phyloP scores from a whole-genome alignment of 1,139 yeast species.

The Sugiyamaella pinicola region DNA sequence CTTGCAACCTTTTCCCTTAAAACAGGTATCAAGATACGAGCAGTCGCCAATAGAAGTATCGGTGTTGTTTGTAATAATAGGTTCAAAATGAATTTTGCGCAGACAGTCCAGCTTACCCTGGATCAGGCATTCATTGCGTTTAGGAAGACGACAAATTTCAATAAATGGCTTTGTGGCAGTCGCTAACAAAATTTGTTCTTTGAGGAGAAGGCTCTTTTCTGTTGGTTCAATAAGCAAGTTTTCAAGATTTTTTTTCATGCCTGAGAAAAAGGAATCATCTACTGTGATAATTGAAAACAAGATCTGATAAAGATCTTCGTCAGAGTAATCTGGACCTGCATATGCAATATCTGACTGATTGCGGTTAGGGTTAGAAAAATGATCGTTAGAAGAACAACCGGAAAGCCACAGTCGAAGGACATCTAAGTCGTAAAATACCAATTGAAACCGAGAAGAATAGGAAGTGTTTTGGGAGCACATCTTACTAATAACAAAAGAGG shows the following conservation, averaged over 20 bases:
- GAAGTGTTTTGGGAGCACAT: slow-evolving; percentile 13
- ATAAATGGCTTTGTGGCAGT: slow-evolving; percentile 26
- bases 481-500: slow-evolving; percentile 12
- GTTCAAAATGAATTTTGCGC: slow-evolving; percentile 42
- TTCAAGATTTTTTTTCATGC: slow-evolving; percentile 23
- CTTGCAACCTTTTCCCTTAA: slow-evolving; percentile 76
- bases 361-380: slow-evolving; percentile 16
- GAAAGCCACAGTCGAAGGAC: slow-evolving; percentile 9
- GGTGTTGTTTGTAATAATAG: slow-evolving; percentile 47
- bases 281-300: slow-evolving; percentile 19
- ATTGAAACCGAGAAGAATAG: slow-evolving; percentile 15
- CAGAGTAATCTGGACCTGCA: slow-evolving; percentile 4
- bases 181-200: slow-evolving; percentile 22
- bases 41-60: slow-evolving; percentile 84
- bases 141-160: slow-evolving; percentile 29
- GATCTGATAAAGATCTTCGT: slow-evolving; percentile 1
- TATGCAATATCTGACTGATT: slow-evolving; percentile 7
- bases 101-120: slow-evolving; percentile 40
- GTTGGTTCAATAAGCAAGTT: slow-evolving; percentile 26
- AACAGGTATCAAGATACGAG: slow-evolving; percentile 91
- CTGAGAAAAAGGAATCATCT: slow-evolving; percentile 22
- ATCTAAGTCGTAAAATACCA: slow-evolving; percentile 13
- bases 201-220: slow-evolving; percentile 23
- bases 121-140: slow-evolving; percentile 29
- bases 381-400: neutral